Evolutionary conservation across 352 stramenopile genomes (phyloP), one percentile per base, ranked within the genome.

Genomic region (Phytopythium montanum): DNA sequence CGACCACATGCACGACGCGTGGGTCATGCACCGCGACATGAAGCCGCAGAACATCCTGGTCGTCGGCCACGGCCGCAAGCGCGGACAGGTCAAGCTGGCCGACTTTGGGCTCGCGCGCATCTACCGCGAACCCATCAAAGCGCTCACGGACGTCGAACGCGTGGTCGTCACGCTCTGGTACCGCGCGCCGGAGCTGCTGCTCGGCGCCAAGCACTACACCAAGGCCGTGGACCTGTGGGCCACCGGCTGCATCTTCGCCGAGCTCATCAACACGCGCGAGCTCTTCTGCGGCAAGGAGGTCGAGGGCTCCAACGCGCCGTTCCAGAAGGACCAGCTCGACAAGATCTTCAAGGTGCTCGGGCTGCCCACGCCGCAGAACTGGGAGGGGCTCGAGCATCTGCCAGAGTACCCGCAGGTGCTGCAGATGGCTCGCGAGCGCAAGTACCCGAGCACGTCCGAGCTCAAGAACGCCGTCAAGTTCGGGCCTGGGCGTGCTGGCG

Each of bases 111-210:
- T 96, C 2, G 87, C 88, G n/a, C 81, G 88, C 13, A 76, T 94
- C 31, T 96, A 95, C 72, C 91, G 89, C 54, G 85, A 95, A 63
- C 88, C 88, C 6, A 90, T 96, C 60, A 94, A 95, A 56, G 83
- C 86, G 31, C 76, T 96, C 5, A 90, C 87, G 38, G 87, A 95
- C 55, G 87, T 95, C 9, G 87, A 95, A 66, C 79, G 86, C 23
- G 84, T 98, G 45, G 96, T 99, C 19, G 96, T 99, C 54, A 99
- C 95, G 56, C 72, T 98, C 33, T 98, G 94, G 95, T 98, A 98
- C 65, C 88, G 95, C 26, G 86, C 95, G 16, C 94, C 94, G 8
- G 95, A 99, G 78, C 80, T 99, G 13, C 71, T 99, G 21, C 76
- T 99, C 1, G 96, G 95, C 19, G 84, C 85, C 18, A 90, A 93